Base-by-base conservation (phyloP, 805 yeast genomes). In the Lipomyces mesembrius region DNA sequence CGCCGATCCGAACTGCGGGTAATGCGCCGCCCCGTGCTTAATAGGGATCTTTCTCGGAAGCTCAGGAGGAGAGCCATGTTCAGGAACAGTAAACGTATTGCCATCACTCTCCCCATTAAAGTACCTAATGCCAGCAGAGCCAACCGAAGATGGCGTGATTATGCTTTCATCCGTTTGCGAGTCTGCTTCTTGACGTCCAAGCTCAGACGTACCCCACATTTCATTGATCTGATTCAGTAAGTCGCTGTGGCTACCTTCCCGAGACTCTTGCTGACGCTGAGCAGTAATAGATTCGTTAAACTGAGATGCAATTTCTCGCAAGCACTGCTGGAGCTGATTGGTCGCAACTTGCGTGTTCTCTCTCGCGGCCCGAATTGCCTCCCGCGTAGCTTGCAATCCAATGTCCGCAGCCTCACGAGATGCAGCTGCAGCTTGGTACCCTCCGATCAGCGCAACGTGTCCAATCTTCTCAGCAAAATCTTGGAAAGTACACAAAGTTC, bases 391-490 rank as follows among this genome's bases (percentile, higher is more conserved):
- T 39, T 65, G 68, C 25, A 65, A 12, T 5, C 68, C 68, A 27
- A 53, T 32, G 14, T 55, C 66, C 9, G 66, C 63, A 2, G 63
- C 66, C 8, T 59, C 61, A 12, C 62, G 59, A 17, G 67, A 64
- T 0, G 58, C 61, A n/a, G 62, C 61, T 6, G 64, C 67, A 17
- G 67, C 64, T 34, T 61, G 57, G 14, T 32, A 61, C 12, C 67
- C 66, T 7, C 66, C 61, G 2, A 66, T 32, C 17, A 51, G 29
- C 17, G 69, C 67, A 27, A 66, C 56, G 32, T 66, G 69, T n/a
- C 67, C 64, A 20, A 66, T 59, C 51, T 66, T 66, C 14, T 57
- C 62, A 3, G 64, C 67, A 39, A 66, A 66, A 27, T 59, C 66
- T 56, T 66, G 66, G 54, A 66, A 59, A 29, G 62, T 59, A 32